phyloP scores from a whole-genome alignment of 2,329 filamentous ascomycete species.

The Fonsecaea pugnacius region DNA sequence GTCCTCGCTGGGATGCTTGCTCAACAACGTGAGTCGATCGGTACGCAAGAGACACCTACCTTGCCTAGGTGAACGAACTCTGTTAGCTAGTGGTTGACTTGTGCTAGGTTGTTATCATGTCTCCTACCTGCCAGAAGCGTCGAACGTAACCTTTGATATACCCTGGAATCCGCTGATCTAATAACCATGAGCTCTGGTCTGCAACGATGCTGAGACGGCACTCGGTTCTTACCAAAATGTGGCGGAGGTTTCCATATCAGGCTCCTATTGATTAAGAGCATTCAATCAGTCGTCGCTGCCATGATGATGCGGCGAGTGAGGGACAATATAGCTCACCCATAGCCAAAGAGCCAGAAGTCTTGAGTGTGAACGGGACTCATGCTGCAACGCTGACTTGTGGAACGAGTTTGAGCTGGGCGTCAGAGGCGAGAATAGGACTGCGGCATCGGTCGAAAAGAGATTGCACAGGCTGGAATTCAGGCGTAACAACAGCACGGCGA shows the following conservation, averaged over 20 bases:
- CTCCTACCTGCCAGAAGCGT: constrained; percentile 92
- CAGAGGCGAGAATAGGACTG: background rate
- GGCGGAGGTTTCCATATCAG: constrained; percentile 98
- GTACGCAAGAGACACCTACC: constrained; percentile 27
- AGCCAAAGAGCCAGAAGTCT: constrained; percentile 96
- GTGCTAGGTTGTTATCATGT: background rate
- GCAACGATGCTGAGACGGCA: background rate
- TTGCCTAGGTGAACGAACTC: constrained; percentile 30
- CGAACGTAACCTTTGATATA: constrained; percentile 94
- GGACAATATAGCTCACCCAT: constrained; percentile 67
- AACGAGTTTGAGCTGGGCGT: background rate
- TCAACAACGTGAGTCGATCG: constrained; percentile 16
- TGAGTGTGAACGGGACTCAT: constrained; percentile 42
- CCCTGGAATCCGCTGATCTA: constrained; percentile 82
- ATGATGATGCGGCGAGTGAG: constrained; percentile 7
- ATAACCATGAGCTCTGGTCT: constrained; percentile 12
- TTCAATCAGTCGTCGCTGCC: constrained; percentile 18
- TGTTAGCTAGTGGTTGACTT: constrained; percentile 20
- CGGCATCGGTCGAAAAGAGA: background rate
- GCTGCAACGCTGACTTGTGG: background rate
- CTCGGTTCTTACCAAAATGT: constrained; percentile 73
- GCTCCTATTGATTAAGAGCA: constrained; percentile 61
- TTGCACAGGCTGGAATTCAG: background rate
- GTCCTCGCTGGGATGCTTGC: constrained; percentile 69
- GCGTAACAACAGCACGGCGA: background rate